These are phyloP conservation scores for Backusella australiensis DNA, from an alignment of 192 early-diverging fungal genomes.

Conservation along the genomic window DNA sequence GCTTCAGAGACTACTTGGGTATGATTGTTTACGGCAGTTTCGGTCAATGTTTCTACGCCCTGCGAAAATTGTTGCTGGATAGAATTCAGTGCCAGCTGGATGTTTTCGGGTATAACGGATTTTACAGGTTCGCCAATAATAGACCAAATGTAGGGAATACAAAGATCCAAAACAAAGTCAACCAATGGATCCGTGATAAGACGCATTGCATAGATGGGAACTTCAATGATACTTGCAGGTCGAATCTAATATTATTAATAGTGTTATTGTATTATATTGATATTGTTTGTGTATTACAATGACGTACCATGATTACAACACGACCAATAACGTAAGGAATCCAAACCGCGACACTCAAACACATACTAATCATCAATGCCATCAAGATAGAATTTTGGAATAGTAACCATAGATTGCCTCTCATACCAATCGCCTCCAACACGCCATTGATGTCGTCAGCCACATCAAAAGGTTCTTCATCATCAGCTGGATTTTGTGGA, in stretches of 20 bases:
- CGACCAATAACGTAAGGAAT: conserved; percentile 72
- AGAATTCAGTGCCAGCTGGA: conserved; percentile 3
- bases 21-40: background rate
- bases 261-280: background rate
- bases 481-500: conserved; percentile 15
- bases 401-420: conserved; percentile 77
- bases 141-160: conserved; percentile 39
- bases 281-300: background rate
- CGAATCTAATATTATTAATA: conserved; percentile 34
- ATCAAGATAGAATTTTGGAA: conserved; percentile 83
- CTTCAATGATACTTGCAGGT: conserved; percentile 49
- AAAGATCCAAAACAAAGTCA: conserved; percentile 61
- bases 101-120: conserved; percentile 16
- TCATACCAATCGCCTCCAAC: conserved; percentile 90
- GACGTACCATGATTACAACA: conserved; percentile 39
- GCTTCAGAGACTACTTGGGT: background rate
- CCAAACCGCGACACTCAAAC: conserved; percentile 71
- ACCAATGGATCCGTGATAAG: conserved; percentile 73
- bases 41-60: background rate
- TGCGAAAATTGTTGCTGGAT: conserved; percentile 3
- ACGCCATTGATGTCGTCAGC: conserved; percentile 72
- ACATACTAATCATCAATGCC: conserved; percentile 65
- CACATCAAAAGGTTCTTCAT: conserved; percentile 49
- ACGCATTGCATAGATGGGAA: conserved; percentile 54
- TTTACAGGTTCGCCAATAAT: background rate